phyloP scores from a whole-genome alignment of 331 rosid genomes.

The Pyracantha coccinea region DNA sequence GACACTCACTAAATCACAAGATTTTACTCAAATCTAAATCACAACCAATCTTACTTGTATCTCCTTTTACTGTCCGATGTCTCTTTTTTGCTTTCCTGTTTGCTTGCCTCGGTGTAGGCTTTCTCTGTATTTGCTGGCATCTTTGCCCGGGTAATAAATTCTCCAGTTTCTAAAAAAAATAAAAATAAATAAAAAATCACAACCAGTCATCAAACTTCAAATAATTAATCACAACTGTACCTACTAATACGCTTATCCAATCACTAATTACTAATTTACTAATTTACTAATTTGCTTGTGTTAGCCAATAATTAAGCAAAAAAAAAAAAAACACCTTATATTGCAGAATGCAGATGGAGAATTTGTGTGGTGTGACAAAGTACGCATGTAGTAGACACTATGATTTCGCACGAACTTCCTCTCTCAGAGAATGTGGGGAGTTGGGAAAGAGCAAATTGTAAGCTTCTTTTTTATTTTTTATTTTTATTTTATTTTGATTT shows the following conservation, averaged over 20 bases:
- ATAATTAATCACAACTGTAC: background rate
- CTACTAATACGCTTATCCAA: background rate
- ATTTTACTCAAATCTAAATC: constrained; percentile 14
- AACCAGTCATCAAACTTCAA: background rate
- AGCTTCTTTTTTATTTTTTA: background rate
- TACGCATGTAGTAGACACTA: constrained; percentile 58
- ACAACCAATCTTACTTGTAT: background rate
- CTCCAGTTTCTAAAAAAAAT: no score
- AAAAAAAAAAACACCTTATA: background rate
- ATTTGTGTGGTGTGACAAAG: constrained; percentile 27
- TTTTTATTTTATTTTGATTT: background rate
- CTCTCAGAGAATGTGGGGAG: constrained; percentile 37
- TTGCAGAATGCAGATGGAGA: constrained; percentile 1
- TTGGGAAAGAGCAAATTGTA: constrained; percentile 23
- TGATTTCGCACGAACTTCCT: constrained; percentile 41
- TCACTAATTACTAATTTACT: no score
- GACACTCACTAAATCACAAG: constrained; percentile 24
- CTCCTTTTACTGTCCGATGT: no score
- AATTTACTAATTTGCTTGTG: background rate
- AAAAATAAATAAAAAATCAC: no score
- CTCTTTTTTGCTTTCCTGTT: no score
- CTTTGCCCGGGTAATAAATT: no score
- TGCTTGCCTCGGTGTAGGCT: no score
- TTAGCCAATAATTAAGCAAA: background rate
- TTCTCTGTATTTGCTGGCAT: no score